Evolutionary conservation across 148 eudicot genomes (phyloP), one percentile per base, ranked within the genome.

Genomic region (Arctostaphylos glauca): DNA sequence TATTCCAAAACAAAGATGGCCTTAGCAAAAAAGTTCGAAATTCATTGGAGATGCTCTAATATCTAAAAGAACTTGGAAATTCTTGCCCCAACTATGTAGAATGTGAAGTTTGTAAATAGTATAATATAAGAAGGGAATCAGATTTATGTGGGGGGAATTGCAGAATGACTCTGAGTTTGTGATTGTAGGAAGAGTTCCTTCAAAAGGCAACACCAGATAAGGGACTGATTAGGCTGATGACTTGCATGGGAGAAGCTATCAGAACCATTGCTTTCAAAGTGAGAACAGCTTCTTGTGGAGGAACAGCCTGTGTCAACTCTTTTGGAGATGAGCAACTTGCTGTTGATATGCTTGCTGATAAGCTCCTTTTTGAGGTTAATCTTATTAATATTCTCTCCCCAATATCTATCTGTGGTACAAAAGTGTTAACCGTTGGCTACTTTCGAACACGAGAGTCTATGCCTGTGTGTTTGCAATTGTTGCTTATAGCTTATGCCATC

Each of bases 311-410:
- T 84, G 95, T 97, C 18, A 97, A 97, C 87, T 54, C 98, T 59
- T 97, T 97, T 84, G 99, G 98, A 14, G 99, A 94, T 86, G 98
- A 97, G 84, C 99, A 94, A 80, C 99, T 97, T 71, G 99, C 99
- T 18, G 96, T 97, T 53, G 99, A 97, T 87, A 52, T 97, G 89
- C 98, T 97, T 64, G 99, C 99, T n/a, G 83, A 97, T 85, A 93
- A 97, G 87, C 98, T 97, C 74, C 95, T 97, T 48, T 97, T 97
- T 9, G 99, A 97, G 91, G 99, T 93, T 48, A 48, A 14, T 31
- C 16, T 68, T n/a, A 38, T 56, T 5, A 13, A 19, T 41, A 5
- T 49, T 38, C 21, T 43, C 31, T 68, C 21, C 50, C 9, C 23
- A 21, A 70, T 81, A 15, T 66, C 21, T 48, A 12, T 25, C 21